Evolutionary conservation across 2,329 filamentous ascomycete species (phyloP).

Genomic region (Xylariomycetidae sp.): DNA sequence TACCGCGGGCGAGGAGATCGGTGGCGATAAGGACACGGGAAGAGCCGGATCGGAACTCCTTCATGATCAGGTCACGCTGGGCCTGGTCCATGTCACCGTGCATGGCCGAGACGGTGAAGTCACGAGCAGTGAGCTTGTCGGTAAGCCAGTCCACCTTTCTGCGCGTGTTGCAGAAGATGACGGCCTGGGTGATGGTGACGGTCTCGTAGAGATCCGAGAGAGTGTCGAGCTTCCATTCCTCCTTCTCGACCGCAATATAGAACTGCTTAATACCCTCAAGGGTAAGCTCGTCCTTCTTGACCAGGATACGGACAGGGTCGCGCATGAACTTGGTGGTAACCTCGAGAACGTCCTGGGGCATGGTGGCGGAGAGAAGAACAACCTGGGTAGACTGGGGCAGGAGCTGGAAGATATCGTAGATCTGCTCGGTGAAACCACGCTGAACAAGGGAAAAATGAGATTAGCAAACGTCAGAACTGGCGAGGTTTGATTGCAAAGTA

Average conservation of each 20-base stretch:
- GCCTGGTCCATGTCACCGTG: slow-evolving; percentile 99
- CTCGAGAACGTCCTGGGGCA: slow-evolving; percentile 98
- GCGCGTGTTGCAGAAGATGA: slow-evolving; percentile 99
- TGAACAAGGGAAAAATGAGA: slow-evolving; percentile 38
- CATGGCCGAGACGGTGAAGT: slow-evolving; percentile 99
- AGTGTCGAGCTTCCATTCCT: slow-evolving; percentile 99
- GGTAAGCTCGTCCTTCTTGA: slow-evolving; percentile 99
- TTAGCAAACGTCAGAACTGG: slow-evolving; percentile 27
- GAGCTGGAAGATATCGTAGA: slow-evolving; percentile 99
- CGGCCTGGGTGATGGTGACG: slow-evolving; percentile 97
- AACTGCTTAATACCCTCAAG: slow-evolving; percentile 99
- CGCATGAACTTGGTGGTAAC: slow-evolving; percentile 99
- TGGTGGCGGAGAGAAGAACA: slow-evolving; percentile 94
- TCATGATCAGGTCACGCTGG: slow-evolving; percentile 99
- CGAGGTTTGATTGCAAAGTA: too few relatives aligned
- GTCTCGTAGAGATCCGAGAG: slow-evolving; percentile 99
- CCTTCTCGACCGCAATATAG: slow-evolving; percentile 99
- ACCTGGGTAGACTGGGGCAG: slow-evolving; percentile 98
- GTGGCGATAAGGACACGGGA: slow-evolving; percentile 98
- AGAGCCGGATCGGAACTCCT: slow-evolving; percentile 99
- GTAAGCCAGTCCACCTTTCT: slow-evolving; percentile 99
- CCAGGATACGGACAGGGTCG: slow-evolving; percentile 95
- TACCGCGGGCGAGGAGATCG: slow-evolving; percentile 96
- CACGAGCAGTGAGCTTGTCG: slow-evolving; percentile 95
- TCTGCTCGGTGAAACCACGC: slow-evolving; percentile 99